Base-by-base conservation (phyloP, 1,139 yeast genomes). In the Scheffersomyces segobiensis region DNA sequence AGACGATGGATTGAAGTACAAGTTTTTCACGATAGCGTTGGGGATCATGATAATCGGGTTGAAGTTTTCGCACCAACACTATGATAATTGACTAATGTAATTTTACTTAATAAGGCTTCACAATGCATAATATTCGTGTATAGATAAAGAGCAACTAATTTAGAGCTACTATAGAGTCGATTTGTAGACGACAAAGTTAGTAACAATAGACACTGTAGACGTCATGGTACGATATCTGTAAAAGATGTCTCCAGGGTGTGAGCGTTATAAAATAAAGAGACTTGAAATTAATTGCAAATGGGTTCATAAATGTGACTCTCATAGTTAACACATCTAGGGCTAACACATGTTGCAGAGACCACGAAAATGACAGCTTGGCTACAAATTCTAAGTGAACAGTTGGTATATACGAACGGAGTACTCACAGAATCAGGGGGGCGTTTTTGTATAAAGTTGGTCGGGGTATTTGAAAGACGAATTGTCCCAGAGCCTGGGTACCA, bases 41-140 rank as follows among this genome's bases (percentile, higher is more conserved):
- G 84, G 83, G 39, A 80, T 80, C 7, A 70, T 78, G 61, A 77
- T 80, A 50, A 69, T 80, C 55, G 83, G 82, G 2, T 68, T 79
- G 55, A 72, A 77, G 61, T 74, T 80, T 60, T 76, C 82, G 39
- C 67, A 67, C 24, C 71, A 67, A 51, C 42, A 32, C 17, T 14
- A 32, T 32, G 42, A 32, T 17, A 32, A 32, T 32, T n/a, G 46
- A 20, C 50, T 12, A 48, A 2, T 48, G 21, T 21, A 20, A 20
- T 14, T 48, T 48, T 21, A 20, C 21, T 20, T 48, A 48, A 20
- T 21, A 48, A 10, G 14, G 14, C 74, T 72, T 55, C 64, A 65
- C 24, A 61, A 59, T 48, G 46, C 53, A 46, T 32, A 32, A 32
- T 32, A 12, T 12, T 8, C 42, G 42, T 10, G 42, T 32, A 32